Evolutionary conservation across 495 filamentous ascomycete species (phyloP), one percentile per base, ranked within the genome.

Genomic region (Penicillium silybi): DNA sequence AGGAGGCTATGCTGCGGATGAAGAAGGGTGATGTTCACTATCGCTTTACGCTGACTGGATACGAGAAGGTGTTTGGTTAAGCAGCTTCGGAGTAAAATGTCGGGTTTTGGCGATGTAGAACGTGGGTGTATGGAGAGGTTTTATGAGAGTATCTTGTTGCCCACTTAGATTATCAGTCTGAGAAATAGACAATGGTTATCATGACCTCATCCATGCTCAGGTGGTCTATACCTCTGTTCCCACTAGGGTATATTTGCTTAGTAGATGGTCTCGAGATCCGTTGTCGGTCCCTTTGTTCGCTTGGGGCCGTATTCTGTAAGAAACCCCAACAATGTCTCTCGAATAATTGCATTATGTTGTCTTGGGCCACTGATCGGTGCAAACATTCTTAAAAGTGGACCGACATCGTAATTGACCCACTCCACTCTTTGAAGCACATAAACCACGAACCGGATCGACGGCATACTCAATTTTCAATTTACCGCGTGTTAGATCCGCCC

Each of bases 1-100:
- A 80, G 57, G 76, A 83, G 68, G 84, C 83, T 2, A 78, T 95
- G 60, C 59, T 76, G 61, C 77, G 80, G 48, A 79, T 96, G 59
- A 71, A 85, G 50, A 84, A 86, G 50, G 88, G 83, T 43, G 84
- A 89, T 59, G 84, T 89, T 23, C 74, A 72, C 55, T 89, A 85
- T 65, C 74, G 87, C 44, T 83, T 87, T 51, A 84, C 84, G 7
- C 57, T 88, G 62, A 78, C 78, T 6, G 78, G 79, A 4, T 89
- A 78, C 62, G 81, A 89, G 41, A 83, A 84, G 74, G 75, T 71
- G 0, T 89, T 88, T 62, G 65, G 57, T 38, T 61, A 50, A 20
- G 19, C 19, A 39, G 29, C 29, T 4, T 4, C 10, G 29, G 29
- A 11, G 29, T 18, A n/a, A n/a, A 17, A 39, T 39, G 18, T 18